Conservation (phyloP, 257 asterid species). For the Ajuga chamaepitys region DNA sequence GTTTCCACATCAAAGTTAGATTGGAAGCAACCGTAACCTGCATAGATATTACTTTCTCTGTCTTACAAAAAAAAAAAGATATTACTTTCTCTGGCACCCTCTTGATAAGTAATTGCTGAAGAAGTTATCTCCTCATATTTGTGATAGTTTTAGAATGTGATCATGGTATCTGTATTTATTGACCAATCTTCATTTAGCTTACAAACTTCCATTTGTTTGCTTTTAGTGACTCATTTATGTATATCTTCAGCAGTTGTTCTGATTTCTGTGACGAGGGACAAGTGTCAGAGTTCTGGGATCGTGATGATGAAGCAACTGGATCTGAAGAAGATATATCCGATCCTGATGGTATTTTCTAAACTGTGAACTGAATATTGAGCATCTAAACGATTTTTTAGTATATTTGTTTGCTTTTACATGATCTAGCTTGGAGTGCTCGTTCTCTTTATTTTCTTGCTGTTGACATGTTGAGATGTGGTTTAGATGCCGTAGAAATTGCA, state of each 20-base stretch:
- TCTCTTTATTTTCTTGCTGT: neutral
- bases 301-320: slow-evolving; percentile 69
- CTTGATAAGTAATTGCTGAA: neutral
- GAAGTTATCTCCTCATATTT: neutral
- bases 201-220: neutral
- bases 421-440: slow-evolving; percentile 11
- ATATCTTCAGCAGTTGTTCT: slow-evolving; percentile 38
- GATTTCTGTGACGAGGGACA: slow-evolving; percentile 31
- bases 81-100: neutral
- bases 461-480: slow-evolving; percentile 15
- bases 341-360: slow-evolving; percentile 61
- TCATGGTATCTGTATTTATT: slow-evolving; percentile 2
- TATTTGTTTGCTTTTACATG: neutral
- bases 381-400: neutral
- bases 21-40: too few species aligned
- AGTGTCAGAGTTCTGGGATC: slow-evolving; percentile 88
- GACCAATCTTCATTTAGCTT: neutral
- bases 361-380: neutral
- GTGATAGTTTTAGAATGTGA: slow-evolving; percentile 3
- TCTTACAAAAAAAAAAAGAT: too few species aligned
- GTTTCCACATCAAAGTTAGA: too few species aligned
- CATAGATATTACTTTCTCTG: neutral
- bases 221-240: slow-evolving; percentile 10
- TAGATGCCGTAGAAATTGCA: slow-evolving; percentile 53
- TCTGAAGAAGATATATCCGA: slow-evolving; percentile 93